Base-by-base conservation (phyloP, 2,329 filamentous ascomycete genomes). In the Daldinia eschscholtzii region DNA sequence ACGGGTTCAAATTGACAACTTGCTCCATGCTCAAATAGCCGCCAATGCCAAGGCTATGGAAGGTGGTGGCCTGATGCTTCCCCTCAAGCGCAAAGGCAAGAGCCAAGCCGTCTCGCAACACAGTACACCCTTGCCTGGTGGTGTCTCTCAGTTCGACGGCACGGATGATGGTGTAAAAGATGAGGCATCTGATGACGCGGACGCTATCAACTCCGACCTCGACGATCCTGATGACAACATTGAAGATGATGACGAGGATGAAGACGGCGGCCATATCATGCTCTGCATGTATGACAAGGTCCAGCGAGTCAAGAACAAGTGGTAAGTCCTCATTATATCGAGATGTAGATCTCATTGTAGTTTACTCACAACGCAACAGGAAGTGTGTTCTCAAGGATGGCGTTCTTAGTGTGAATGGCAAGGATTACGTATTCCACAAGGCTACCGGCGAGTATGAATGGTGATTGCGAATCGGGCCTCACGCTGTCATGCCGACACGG, bases 271-370 rank as follows among this genome's bases (percentile, higher is more conserved):
- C 1, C 92, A 97, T 74, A 94, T 97, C 78, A 98, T 99, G 93
- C 90, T 99, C 44, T 99, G 96, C 84, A 98, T 97, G 79, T 99
- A 99, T 79, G 96, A 99, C 84, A 99, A 99, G 84, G 96, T 99
- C 9, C 95, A 98, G 82, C 88, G 96, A 55, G 96, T 98, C 76
- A 99, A 99, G 90, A 99, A 98, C 84, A 99, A 96, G 88, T 96
- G 93, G 93, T 90, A 79, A 58, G 86, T 81, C n/a, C 23, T 13
- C 26, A 2, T 26, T 5, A 26, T 52, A 58, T 48, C 26, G 26
- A 28, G 23, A 7, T 52, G 30, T 5, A 37, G 30, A 4, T 53
- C 1, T 39, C 26, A 15, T 44, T 23, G 33, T 30, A 57, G n/a
- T 42, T 13, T 65, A 26, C 64, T 72, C 4, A 68, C 48, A 63